A percentile compares a stretch with the other conserved stretches of the same genome.
These are phyloP conservation scores for Fusarium phyllophilum DNA, from an alignment of 2,329 filamentous ascomycete species.

Conservation along the genomic window DNA sequence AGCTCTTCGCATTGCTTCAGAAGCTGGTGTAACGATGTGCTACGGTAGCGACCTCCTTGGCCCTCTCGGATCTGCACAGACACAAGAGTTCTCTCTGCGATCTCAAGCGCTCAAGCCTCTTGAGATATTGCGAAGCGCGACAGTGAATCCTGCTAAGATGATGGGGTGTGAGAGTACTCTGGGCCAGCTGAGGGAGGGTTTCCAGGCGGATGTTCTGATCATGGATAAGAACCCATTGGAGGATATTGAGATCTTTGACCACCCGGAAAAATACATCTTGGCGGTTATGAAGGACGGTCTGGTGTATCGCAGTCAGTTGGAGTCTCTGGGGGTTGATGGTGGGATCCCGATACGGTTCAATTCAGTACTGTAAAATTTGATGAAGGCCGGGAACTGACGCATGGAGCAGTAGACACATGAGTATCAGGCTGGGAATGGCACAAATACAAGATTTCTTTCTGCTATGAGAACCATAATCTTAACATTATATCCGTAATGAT, in stretches of 20 bases:
- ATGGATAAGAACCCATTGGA: not conserved
- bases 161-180: not conserved
- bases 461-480: accelerated
- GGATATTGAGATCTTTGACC: not conserved
- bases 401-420: not conserved
- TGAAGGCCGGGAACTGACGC: accelerated
- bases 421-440: not conserved
- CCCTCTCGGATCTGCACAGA: not conserved
- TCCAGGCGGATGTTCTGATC: not conserved
- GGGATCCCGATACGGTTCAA: not conserved
- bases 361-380: not conserved
- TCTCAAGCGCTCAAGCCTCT: not conserved
- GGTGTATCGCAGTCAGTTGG: not conserved
- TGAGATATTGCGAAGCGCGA: not conserved
- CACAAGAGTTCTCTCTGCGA: not conserved
- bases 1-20: not conserved
- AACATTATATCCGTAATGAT: not conserved
- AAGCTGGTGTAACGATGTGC: not conserved
- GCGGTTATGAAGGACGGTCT: not conserved
- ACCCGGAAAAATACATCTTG: not conserved
- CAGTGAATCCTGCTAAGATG: not conserved
- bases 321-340: not conserved
- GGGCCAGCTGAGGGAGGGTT: not conserved
- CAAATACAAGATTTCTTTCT: accelerated
- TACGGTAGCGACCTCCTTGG: not conserved